Percentiles rank a stretch among this genome's conserved stretches.
phyloP scores from a whole-genome alignment of 2,329 filamentous ascomycete species.

The Venturia asperata region DNA sequence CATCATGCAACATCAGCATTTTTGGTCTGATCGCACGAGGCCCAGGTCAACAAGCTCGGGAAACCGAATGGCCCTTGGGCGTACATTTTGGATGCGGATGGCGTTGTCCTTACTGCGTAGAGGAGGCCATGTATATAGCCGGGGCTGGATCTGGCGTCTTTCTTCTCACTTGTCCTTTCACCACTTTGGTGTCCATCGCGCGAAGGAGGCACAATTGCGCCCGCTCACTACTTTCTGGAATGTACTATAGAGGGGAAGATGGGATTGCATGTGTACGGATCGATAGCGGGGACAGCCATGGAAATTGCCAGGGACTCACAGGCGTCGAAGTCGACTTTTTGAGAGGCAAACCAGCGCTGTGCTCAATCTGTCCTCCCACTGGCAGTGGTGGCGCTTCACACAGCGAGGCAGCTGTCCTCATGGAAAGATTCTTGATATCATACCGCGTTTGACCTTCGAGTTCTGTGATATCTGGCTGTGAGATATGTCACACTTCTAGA shows the following conservation, averaged over 20 bases:
- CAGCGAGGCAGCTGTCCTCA: not conserved
- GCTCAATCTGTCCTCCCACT: no score
- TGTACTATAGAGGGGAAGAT: not conserved
- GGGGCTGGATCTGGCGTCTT: not conserved
- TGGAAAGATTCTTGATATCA: not conserved
- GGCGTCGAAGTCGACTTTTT: not conserved
- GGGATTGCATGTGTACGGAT: not conserved
- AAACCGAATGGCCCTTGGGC: not conserved
- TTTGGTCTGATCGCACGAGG: not conserved
- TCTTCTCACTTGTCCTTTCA: not conserved
- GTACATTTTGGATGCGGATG: slow-evolving; percentile 2
- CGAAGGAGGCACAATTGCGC: slow-evolving; percentile 2
- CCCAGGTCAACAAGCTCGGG: not conserved
- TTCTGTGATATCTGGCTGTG: no score
- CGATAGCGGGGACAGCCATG: not conserved
- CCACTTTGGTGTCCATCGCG: not conserved
- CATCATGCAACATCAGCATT: not conserved
- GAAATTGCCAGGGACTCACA: not conserved
- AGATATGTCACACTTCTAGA: no score
- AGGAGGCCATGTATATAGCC: slow-evolving; percentile 6
- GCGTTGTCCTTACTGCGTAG: not conserved
- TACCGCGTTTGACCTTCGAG: not conserved
- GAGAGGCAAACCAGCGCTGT: not conserved
- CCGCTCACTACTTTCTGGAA: slow-evolving; percentile 1
- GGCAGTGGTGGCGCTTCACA: not conserved